Evolutionary conservation across 441 rosid genomes (phyloP), one percentile per base, ranked within the genome.

Genomic region (Pelargonium myrrhifolium): DNA sequence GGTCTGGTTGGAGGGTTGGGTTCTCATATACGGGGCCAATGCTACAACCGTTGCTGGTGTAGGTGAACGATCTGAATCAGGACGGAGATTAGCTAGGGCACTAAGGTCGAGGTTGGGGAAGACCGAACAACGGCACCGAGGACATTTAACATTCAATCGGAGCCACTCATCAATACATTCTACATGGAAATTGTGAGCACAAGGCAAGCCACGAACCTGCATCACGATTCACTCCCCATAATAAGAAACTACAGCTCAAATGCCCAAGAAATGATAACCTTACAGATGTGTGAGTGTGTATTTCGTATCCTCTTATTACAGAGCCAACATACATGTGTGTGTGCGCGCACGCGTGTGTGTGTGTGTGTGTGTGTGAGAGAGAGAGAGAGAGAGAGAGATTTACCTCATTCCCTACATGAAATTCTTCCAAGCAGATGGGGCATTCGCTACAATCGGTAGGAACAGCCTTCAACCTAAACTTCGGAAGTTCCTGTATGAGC

Each of bases 151-250:
- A 26, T 95, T 95, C 78, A 95, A 74, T 59, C 97, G 86, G 40
- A 95, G 89, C 99, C 99, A 95, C 82, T 90, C 85, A 3, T 92
- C 98, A 51, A 95, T 95, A 78, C 99, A 92, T 42, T 86, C 98
- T 20, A 92, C 96, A 71, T 95, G 98, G 80, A 95, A 95, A 79
- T 95, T 95, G 72, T 95, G 99, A n/a, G 99, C 97, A 74, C 99
- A 92, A 14, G 99, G 99, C 77, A 95, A 79, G 65, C 98, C 99
- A 45, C 98, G 96, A 71, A 95, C 99, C 99, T 95, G 92, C 78
- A 74, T 22, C 59, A 69, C 63, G 20, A 68, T 56, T 9, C 59
- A 26, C 17, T 11, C 55, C 17, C 6, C 14, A 11, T 9, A 28
- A 65, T 51, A 56, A 72, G 69, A 73, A 72, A 70, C 65, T 71